Evolutionary conservation across 1,139 yeast species (phyloP), one percentile per base, ranked within the genome.

Genomic region (Hyphopichia fennica): DNA sequence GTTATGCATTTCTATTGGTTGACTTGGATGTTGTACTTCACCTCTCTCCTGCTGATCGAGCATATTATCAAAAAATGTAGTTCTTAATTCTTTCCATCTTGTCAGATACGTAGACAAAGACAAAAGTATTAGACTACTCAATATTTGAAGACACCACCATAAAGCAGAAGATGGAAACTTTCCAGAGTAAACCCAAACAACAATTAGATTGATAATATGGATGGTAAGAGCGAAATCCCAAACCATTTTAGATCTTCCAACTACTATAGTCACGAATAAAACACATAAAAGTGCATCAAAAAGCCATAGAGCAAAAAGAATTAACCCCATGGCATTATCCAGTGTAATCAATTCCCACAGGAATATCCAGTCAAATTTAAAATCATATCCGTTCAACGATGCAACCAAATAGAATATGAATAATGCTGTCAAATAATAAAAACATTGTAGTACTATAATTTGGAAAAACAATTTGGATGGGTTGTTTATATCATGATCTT

Each of bases 221-320:
- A 93, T 73, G 0, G 99, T 91, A 28, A 93, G 59, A 11, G 96
- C 96, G 67, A 91, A 93, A 63, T 93, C 99, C 87, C 96, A 86
- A 0, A 97, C 98, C 44, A 93, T 69, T 62, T 91, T 93, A 34
- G 96, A 86, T 46, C 98, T 72, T 0, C 98, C 97, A 15, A 93
- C 96, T 18, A 91, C 83, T 4, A 90, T 67, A 1, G 96, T 88
- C 56, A 93, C 82, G 55, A 89, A 89, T 15, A 88, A 64, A 1
- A 90, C 96, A 56, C 91, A 84, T 16, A 84, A 61, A 41, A 86
- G 69, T 1, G 96, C 76, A 59, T 87, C 96, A 43, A 88, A 65
- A 13, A 91, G 69, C 97, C 97, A 91, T 47, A 90, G 63, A 13
- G 77, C 63, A 37, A 84, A 78, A 38, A 91, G 65, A 0, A 86